Evolutionary conservation across 169 alveolate genomes (phyloP).

Genomic region (Perkinsus chesapeaki): DNA sequence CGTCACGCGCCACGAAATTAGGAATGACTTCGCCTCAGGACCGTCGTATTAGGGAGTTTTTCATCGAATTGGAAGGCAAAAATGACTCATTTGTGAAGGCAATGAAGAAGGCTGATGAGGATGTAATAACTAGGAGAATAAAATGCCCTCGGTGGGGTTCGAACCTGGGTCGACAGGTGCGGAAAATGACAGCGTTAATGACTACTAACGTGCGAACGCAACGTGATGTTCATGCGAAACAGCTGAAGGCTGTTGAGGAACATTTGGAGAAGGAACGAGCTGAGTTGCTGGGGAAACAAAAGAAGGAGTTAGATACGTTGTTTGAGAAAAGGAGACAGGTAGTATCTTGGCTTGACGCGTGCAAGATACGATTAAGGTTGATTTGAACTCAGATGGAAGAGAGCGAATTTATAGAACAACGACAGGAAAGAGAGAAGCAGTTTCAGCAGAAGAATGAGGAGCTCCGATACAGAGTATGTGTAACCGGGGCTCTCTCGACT

Average conservation of each 20-base stretch:
- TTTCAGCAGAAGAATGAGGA: neutral
- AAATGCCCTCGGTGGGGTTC: neutral
- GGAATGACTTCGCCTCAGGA: neutral
- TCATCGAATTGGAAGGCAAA: conserved; percentile 6
- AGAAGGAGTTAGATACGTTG: neutral
- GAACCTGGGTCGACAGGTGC: neutral
- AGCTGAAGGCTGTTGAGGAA: neutral
- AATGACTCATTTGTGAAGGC: neutral
- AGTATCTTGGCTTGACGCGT: neutral
- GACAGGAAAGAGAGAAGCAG: neutral
- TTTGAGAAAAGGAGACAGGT: neutral
- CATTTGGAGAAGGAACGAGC: neutral
- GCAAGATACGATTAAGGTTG: neutral
- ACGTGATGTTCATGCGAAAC: neutral
- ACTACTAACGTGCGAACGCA: neutral
- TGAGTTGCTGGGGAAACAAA: neutral
- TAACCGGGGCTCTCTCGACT: too few relatives aligned
- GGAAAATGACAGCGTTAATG: neutral
- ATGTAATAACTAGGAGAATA: neutral
- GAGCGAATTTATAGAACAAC: neutral
- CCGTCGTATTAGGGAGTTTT: conserved; percentile 14
- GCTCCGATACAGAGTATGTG: neutral
- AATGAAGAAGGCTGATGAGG: neutral
- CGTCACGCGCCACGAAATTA: neutral
- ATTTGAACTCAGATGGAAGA: neutral